A percentile compares a stretch with the other conserved stretches of the same genome.
Conservation (phyloP, 1,139 yeast species). For the Lodderomyces beijingensis region DNA sequence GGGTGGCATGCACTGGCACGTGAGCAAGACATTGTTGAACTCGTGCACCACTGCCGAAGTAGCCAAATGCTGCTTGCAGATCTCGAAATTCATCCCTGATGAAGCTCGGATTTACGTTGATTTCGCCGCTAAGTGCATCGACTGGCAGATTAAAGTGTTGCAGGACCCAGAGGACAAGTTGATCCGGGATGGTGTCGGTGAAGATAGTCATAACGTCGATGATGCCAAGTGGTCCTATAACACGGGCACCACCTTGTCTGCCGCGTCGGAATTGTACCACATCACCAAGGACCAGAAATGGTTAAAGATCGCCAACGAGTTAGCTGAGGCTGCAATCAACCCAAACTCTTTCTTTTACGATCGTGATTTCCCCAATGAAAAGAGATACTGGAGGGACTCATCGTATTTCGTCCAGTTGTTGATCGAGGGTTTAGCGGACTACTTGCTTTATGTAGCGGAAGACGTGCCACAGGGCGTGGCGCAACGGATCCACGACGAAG, state of each 20-base stretch:
- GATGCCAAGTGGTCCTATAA: conserved; percentile 66
- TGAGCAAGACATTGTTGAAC: conserved; percentile 54
- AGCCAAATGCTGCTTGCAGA: conserved; percentile 62
- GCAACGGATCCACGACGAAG: conserved; percentile 36
- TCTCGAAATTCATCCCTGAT: conserved; percentile 50
- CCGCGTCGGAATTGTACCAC: conserved; percentile 48
- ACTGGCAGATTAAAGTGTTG: conserved; percentile 50
- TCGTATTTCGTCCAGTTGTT: conserved; percentile 62
- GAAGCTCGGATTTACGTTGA: conserved; percentile 42
- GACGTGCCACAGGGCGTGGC: conserved; percentile 41
- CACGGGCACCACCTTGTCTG: conserved; percentile 61
- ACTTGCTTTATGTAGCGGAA: conserved; percentile 45
- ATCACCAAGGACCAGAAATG: conserved; percentile 53
- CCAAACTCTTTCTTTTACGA: conserved; percentile 57
- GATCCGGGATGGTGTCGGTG: conserved; percentile 60
- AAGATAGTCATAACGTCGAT: conserved; percentile 41
- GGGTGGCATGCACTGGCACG: conserved; percentile 71
- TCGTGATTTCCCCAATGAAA: conserved; percentile 55
- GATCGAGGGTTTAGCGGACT: conserved; percentile 69
- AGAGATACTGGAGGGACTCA: conserved; percentile 63
- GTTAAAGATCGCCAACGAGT: conserved; percentile 52
- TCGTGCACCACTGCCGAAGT: conserved; percentile 69
- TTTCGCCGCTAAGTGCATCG: conserved; percentile 52
- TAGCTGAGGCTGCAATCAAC: conserved; percentile 58
- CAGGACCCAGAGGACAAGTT: conserved; percentile 54